phyloP scores from a whole-genome alignment of 106 monocot genomes.

The Dioscorea alata region DNA sequence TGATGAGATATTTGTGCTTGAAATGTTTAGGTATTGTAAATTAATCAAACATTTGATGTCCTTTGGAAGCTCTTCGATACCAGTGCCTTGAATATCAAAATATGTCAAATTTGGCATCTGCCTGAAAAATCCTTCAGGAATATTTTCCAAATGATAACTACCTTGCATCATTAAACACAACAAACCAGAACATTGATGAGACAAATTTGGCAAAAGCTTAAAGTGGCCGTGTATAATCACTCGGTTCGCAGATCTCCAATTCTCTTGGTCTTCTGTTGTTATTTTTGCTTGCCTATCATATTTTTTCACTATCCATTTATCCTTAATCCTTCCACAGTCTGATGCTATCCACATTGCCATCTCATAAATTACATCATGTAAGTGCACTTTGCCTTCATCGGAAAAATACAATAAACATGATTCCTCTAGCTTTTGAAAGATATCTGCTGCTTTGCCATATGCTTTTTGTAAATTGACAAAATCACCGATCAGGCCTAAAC shows the following conservation, averaged over 20 bases:
- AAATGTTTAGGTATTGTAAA: conserved; percentile 20
- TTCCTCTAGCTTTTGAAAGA: no score
- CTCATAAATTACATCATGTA: conserved; percentile 9
- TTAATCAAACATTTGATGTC: not conserved
- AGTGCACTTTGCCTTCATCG: no score
- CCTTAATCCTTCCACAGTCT: not conserved
- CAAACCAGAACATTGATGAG: no score
- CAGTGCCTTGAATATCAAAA: not conserved
- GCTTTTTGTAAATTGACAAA: no score
- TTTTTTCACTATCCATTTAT: not conserved
- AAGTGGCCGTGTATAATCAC: not conserved
- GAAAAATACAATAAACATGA: no score
- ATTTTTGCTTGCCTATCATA: not conserved
- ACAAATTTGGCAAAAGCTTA: not conserved
- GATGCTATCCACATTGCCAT: conserved; percentile 20
- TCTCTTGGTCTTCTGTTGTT: not conserved
- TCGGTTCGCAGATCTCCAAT: not conserved
- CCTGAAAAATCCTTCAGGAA: no score
- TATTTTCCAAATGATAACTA: no score
- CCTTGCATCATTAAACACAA: no score
- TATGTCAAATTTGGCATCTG: no score
- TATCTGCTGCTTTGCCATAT: no score
- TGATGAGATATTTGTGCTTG: no score
- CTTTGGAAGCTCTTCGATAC: conserved; percentile 2
- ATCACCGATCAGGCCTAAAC: no score